These are phyloP conservation scores for Arthrobotrys sinensis DNA, from an alignment of 2,329 filamentous ascomycete species.

Conservation along the genomic window DNA sequence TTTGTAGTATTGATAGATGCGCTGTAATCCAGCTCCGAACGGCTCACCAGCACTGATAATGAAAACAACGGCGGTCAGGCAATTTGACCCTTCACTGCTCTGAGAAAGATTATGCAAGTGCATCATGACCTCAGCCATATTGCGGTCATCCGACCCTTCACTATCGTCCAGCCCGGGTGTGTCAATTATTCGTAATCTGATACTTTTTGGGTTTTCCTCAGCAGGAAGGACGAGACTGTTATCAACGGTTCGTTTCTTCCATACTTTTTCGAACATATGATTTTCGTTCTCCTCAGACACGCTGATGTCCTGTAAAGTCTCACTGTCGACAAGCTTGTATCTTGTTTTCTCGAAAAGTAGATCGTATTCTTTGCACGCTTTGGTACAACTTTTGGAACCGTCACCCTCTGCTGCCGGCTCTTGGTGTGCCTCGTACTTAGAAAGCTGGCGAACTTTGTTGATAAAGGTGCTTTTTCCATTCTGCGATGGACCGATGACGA, in stretches of 20 bases:
- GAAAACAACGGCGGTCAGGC: constrained; percentile 28
- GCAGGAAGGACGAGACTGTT: constrained; percentile 1
- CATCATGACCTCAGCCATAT: constrained; percentile 41
- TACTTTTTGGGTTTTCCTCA: constrained; percentile 1
- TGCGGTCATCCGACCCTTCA: constrained; percentile 33
- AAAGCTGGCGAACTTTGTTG: constrained; percentile 36
- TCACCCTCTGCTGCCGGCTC: constrained; percentile 13
- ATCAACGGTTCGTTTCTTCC: constrained; percentile 28
- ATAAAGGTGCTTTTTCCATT: constrained; percentile 53
- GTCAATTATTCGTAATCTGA: constrained; percentile 34
- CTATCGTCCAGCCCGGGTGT: constrained; percentile 47
- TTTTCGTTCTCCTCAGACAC: constrained; percentile 36
- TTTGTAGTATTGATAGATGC: constrained; percentile 36
- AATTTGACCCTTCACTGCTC: neutral
- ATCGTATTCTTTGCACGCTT: constrained; percentile 20
- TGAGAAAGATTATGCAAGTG: constrained; percentile 27
- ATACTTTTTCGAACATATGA: constrained; percentile 22
- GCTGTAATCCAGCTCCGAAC: constrained; percentile 23
- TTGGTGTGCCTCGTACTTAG: neutral
- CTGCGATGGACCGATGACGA: constrained; percentile 44
- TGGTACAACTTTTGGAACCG: constrained; percentile 27
- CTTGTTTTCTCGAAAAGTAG: constrained; percentile 24
- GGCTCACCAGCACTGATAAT: constrained; percentile 14
- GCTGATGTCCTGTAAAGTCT: neutral
- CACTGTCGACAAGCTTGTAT: constrained; percentile 28